Conservation (phyloP, 2,329 filamentous ascomycete species). For the Cladosporium sp. region DNA sequence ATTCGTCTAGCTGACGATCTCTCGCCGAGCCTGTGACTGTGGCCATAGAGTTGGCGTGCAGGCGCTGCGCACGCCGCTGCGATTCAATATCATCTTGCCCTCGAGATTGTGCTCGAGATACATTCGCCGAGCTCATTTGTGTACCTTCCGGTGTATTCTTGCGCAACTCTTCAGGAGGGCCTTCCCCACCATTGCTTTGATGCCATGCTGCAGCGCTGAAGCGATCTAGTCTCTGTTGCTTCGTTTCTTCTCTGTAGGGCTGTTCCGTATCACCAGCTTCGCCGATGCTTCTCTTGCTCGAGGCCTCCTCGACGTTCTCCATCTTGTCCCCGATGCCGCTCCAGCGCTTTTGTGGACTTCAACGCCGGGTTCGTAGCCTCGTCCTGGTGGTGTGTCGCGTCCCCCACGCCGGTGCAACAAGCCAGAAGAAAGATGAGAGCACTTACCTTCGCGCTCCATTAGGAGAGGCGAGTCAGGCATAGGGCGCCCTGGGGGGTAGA, state of each 20-base stretch:
- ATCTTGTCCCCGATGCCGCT: background rate
- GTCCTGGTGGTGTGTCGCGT: background rate
- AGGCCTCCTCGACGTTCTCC: background rate
- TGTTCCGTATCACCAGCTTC: background rate
- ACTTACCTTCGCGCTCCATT: background rate
- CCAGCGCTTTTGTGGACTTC: background rate
- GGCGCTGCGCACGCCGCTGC: slow-evolving; percentile 9
- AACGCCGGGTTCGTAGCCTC: background rate
- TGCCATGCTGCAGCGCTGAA: background rate
- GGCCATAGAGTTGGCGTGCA: slow-evolving; percentile 7
- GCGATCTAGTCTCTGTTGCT: background rate
- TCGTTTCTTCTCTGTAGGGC: background rate
- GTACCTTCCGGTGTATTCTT: background rate
- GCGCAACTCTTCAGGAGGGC: background rate
- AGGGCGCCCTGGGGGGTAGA: background rate
- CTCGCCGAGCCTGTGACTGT: slow-evolving; percentile 6
- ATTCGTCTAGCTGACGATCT: slow-evolving; percentile 5
- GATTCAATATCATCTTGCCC: background rate
- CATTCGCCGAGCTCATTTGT: background rate
- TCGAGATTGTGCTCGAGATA: background rate
- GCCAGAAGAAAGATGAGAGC: background rate
- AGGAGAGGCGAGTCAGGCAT: slow-evolving; percentile 1
- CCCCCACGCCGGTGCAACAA: background rate
- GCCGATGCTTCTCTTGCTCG: background rate
- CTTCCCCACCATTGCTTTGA: background rate